Conservation (phyloP, 176 grass and related monocot species). For the Zoysia japonica region DNA sequence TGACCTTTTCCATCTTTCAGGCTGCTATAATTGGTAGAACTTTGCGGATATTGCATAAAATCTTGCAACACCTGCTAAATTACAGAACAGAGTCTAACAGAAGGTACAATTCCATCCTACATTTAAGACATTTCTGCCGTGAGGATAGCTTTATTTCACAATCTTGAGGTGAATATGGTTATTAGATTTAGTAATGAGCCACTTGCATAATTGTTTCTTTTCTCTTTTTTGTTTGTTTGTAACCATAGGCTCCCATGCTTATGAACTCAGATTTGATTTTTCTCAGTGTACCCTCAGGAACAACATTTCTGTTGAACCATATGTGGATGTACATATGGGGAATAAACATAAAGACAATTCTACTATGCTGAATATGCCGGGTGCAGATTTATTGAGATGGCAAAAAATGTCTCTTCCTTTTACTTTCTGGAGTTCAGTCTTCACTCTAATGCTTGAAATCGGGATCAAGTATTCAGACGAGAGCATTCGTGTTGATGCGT, state of each 20-base stretch:
- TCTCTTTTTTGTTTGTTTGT: slow-evolving; percentile 22
- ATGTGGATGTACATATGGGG: slow-evolving; percentile 32
- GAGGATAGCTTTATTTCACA: not conserved
- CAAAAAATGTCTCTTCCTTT: slow-evolving; percentile 51
- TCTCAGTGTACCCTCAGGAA: slow-evolving; percentile 92
- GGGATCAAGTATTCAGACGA: slow-evolving; percentile 51
- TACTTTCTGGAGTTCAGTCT: slow-evolving; percentile 62
- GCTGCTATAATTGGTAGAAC: slow-evolving; percentile 62
- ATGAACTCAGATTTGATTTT: slow-evolving; percentile 94
- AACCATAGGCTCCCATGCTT: slow-evolving; percentile 56
- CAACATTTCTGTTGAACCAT: slow-evolving; percentile 55
- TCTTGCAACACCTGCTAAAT: slow-evolving; percentile 67
- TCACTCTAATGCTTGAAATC: slow-evolving; percentile 55
- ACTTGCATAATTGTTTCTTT: slow-evolving; percentile 22
- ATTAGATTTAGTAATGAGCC: not conserved
- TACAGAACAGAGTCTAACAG: slow-evolving; percentile 40
- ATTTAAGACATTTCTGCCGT: slow-evolving; percentile 12
- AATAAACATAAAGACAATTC: slow-evolving; percentile 34
- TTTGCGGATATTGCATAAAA: slow-evolving; percentile 60
- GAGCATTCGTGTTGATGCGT: slow-evolving; percentile 56
- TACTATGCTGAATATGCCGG: not conserved
- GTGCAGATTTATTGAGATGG: slow-evolving; percentile 26
- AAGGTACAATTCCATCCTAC: slow-evolving; percentile 56
- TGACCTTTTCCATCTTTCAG: slow-evolving; percentile 45
- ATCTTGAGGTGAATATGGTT: not conserved